A percentile compares a stretch with the other conserved stretches of the same genome.
These are phyloP conservation scores for Aspergillus clavatus DNA, from an alignment of 2,329 filamentous ascomycete genomes.

Conservation along the genomic window DNA sequence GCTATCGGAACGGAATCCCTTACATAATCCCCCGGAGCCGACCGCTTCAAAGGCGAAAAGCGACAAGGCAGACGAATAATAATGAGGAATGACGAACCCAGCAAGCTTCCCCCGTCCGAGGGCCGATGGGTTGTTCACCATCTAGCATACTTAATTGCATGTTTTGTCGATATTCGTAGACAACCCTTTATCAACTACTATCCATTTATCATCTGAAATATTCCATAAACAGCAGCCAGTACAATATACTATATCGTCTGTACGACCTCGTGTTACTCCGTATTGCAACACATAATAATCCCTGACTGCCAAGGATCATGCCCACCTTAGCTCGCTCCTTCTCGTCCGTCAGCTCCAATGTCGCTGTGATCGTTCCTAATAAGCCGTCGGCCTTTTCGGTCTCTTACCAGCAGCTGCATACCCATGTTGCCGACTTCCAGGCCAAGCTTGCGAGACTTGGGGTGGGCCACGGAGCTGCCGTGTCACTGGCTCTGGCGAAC, in stretches of 20 bases:
- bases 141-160: neutral
- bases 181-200: neutral
- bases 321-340: conserved; percentile 57
- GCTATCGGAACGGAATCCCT: neutral
- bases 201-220: neutral
- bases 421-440: conserved; percentile 68
- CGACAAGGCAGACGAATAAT: neutral
- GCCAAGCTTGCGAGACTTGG: conserved; percentile 71
- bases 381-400: conserved; percentile 59
- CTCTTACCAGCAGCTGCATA: conserved; percentile 62
- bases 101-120: neutral
- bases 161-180: neutral
- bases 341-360: conserved; percentile 46
- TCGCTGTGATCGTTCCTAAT: conserved; percentile 70
- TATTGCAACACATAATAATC: neutral
- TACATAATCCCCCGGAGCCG: neutral
- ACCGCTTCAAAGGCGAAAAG: neutral
- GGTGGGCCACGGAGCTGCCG: conserved; percentile 62
- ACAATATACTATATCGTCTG: no score
- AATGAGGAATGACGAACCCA: neutral
- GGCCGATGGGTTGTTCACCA: neutral
- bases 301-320: conserved; percentile 37
- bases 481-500: conserved; percentile 79
- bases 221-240: no score
- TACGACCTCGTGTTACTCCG: no score